phyloP scores from a whole-genome alignment of 805 yeast genomes.

The Yamadazyma sp. region DNA sequence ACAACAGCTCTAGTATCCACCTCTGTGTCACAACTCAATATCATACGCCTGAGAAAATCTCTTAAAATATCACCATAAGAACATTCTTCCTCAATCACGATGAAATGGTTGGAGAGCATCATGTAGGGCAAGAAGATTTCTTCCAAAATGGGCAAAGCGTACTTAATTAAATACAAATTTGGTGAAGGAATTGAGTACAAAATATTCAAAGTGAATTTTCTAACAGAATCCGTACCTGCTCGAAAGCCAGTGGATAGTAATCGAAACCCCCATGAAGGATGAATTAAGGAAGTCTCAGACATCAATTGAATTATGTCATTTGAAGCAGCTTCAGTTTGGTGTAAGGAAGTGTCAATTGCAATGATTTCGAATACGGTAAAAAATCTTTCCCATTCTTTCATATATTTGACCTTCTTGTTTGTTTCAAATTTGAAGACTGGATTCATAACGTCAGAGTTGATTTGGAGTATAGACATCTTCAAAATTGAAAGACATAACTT shows the following conservation, averaged over 20 bases:
- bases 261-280: constrained; percentile 70
- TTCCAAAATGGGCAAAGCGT: constrained; percentile 45
- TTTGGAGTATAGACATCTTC: constrained; percentile 54
- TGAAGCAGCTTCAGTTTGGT: constrained; percentile 79
- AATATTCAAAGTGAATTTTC: constrained; percentile 58
- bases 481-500: constrained; percentile 68
- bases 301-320: constrained; percentile 59
- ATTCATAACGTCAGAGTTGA: constrained; percentile 36
- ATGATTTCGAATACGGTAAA: constrained; percentile 75
- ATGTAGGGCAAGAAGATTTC: constrained; percentile 56
- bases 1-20: constrained; percentile 26
- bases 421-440: constrained; percentile 47
- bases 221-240: constrained; percentile 75
- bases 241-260: constrained; percentile 74
- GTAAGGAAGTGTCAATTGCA: constrained; percentile 81
- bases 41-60: constrained; percentile 42
- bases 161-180: constrained; percentile 37
- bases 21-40: constrained; percentile 26
- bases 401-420: constrained; percentile 23
- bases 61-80: constrained; percentile 55
- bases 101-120: constrained; percentile 63
- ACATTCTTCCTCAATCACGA: constrained; percentile 46
- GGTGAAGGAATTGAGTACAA: constrained; percentile 51
- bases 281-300: constrained; percentile 49
- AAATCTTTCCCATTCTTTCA: constrained; percentile 68